Conservation (phyloP, 352 stramenopile species). For the Globisporangium cederbergense region DNA sequence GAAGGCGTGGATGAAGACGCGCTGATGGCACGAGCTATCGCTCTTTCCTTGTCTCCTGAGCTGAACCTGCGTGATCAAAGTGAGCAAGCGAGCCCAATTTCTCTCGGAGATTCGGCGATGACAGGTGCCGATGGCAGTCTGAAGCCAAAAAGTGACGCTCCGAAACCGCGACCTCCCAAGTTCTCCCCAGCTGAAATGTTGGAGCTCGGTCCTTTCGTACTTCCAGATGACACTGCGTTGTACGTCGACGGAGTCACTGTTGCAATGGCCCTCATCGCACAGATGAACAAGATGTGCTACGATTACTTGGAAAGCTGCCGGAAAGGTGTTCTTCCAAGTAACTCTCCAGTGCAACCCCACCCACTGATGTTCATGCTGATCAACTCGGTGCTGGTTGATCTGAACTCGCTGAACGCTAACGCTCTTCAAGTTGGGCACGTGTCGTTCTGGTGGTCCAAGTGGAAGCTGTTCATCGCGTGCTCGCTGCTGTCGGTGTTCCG, state of each 20-base stretch:
- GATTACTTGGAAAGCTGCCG: conserved; percentile 73
- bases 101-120: conserved; percentile 20
- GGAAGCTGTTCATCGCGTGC: conserved; percentile 62
- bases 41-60: conserved; percentile 82
- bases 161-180: conserved; percentile 41
- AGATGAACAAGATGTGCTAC: conserved; percentile 68
- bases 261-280: conserved; percentile 47
- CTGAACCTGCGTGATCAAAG: conserved; percentile 67
- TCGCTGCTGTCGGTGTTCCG: conserved; percentile 63
- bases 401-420: conserved; percentile 24
- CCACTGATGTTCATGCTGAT: conserved; percentile 87
- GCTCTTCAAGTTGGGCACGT: conserved; percentile 21
- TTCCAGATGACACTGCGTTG: conserved; percentile 30
- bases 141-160: conserved; percentile 10
- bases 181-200: conserved; percentile 76
- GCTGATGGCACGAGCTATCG: conserved; percentile 86
- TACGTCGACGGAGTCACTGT: conserved; percentile 52
- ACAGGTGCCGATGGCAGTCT: conserved; percentile 3
- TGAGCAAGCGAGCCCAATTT: conserved; percentile 23
- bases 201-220: conserved; percentile 57
- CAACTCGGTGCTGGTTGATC: conserved; percentile 72
- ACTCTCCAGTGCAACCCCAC: conserved; percentile 68
- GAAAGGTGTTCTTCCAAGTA: conserved; percentile 59
- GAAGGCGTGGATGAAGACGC: conserved; percentile 86
- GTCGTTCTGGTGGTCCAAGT: conserved; percentile 35